Conservation (phyloP, 192 early-diverging fungal genomes). For the Jimgerdemannia lactiflua region DNA sequence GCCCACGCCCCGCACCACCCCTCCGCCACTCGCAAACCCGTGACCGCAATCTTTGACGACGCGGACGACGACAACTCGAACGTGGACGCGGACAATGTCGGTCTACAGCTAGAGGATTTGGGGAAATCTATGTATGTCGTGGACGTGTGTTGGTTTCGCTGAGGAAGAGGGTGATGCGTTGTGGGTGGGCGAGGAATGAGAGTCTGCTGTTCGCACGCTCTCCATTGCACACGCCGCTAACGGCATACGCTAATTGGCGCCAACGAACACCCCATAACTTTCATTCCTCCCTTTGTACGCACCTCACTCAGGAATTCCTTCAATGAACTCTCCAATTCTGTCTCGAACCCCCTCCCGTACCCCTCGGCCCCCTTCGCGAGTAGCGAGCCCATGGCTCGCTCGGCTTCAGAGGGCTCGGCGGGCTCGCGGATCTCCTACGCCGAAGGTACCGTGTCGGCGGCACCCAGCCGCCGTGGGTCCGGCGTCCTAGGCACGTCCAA, state of each 20-base stretch:
- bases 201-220: too few species aligned
- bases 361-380: not conserved
- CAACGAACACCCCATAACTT: too few species aligned
- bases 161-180: too few species aligned
- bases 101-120: not conserved
- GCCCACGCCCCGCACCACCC: not conserved
- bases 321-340: not conserved
- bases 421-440: not conserved
- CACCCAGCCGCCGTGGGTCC: not conserved
- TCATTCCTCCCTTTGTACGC: too few species aligned
- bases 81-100: not conserved
- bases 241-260: too few species aligned
- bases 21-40: not conserved
- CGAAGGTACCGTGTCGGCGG: not conserved
- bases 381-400: not conserved
- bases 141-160: too few species aligned
- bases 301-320: not conserved
- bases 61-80: not conserved
- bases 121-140: not conserved
- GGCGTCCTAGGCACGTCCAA: not conserved
- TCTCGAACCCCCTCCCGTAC: not conserved
- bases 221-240: too few species aligned
- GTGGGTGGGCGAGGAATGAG: too few species aligned
- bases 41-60: not conserved
- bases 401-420: not conserved